phyloP scores from a whole-genome alignment of 495 filamentous ascomycete genomes.

The Durotheca rogersii region DNA sequence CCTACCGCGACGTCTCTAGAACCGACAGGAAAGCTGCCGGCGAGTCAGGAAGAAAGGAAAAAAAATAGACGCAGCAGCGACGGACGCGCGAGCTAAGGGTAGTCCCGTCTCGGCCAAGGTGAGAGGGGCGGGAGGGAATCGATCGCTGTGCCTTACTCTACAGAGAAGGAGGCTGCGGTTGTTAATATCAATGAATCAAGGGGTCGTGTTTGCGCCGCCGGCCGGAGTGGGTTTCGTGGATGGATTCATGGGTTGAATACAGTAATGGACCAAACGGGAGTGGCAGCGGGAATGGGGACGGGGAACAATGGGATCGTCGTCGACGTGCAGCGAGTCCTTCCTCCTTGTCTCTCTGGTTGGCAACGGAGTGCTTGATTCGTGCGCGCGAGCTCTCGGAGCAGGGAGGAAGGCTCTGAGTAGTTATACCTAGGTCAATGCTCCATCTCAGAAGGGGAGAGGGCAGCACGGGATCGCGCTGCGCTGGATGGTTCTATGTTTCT shows the following conservation, averaged over 20 bases:
- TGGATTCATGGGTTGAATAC: not conserved
- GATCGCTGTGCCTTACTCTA: not conserved
- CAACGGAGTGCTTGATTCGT: no score
- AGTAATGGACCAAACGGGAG: no score
- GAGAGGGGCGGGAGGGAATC: constrained; percentile 6
- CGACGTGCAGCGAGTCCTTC: no score
- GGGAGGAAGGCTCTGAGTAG: no score
- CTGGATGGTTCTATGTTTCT: constrained; percentile 25
- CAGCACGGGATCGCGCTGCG: constrained; percentile 8
- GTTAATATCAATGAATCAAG: not conserved
- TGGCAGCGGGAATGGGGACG: not conserved
- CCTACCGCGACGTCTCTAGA: no score
- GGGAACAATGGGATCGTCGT: constrained; percentile 8
- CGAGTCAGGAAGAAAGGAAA: constrained; percentile 2
- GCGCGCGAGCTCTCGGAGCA: no score
- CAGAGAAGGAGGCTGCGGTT: constrained; percentile 2
- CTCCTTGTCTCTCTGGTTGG: no score
- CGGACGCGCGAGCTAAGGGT: constrained; percentile 11
- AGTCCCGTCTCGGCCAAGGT: constrained; percentile 10
- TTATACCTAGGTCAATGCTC: no score
- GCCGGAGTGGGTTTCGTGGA: no score
- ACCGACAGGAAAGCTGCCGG: not conserved
- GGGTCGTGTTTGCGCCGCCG: not conserved
- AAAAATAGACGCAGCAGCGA: constrained; percentile 2
- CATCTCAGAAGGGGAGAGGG: no score